Evolutionary conservation across 192 early-diverging fungal species (phyloP).

Genomic region (Coemansia sp.): DNA sequence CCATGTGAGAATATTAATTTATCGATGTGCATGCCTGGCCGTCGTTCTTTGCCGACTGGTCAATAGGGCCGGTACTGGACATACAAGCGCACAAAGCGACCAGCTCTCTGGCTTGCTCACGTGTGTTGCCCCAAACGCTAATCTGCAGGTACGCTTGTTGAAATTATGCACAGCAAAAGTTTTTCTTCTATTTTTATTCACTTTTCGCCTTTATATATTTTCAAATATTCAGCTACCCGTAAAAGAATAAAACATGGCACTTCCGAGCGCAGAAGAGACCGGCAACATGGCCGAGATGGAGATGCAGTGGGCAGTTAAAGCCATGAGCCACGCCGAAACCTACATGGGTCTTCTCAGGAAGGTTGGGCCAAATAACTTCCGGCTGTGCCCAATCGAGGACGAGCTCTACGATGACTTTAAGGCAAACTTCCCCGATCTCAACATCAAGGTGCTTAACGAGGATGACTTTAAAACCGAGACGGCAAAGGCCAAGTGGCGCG

Average conservation of each 20-base stretch:
- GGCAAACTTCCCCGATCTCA: slow-evolving; percentile 74
- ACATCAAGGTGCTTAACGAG: slow-evolving; percentile 68
- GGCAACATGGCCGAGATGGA: slow-evolving; percentile 80
- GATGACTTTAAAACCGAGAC: slow-evolving; percentile 77
- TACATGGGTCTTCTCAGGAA: slow-evolving; percentile 79
- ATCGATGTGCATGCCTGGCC: not conserved
- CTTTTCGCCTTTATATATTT: not conserved
- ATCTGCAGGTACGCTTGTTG: not conserved
- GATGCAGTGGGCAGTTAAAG: slow-evolving; percentile 95
- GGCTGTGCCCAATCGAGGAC: slow-evolving; percentile 80
- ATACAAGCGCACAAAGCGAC: no score
- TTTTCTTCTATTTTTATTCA: not conserved
- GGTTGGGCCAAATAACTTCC: slow-evolving; percentile 71
- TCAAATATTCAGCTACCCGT: not conserved
- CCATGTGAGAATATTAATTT: not conserved
- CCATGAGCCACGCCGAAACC: slow-evolving; percentile 92
- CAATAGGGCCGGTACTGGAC: no score
- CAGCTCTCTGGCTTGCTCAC: not conserved
- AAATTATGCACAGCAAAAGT: not conserved
- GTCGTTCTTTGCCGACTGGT: no score
- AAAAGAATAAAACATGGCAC: slow-evolving; percentile 52
- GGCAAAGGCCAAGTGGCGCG: slow-evolving; percentile 86
- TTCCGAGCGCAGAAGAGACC: slow-evolving; percentile 71
- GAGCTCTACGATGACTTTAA: slow-evolving; percentile 80
- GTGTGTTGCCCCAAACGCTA: slow-evolving; percentile 4